Conservation (phyloP, 768 basidiomycete genomes). For the Trametes gibbosa region DNA sequence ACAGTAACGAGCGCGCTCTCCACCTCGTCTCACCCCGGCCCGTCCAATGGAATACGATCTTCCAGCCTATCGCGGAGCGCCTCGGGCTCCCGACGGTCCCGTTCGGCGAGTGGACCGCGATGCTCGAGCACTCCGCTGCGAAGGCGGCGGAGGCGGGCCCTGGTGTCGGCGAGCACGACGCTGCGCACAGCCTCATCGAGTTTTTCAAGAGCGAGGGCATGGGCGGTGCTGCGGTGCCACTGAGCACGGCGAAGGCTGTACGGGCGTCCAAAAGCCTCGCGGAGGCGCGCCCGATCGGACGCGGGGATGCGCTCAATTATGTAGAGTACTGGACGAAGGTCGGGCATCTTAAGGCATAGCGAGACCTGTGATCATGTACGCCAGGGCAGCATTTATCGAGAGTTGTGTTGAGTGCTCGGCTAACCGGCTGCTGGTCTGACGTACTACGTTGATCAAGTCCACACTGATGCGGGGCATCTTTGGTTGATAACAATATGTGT, state of each 20-base stretch:
- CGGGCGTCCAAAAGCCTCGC: conserved; percentile 7
- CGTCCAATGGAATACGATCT: conserved; percentile 22
- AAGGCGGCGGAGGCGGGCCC: conserved; percentile 4
- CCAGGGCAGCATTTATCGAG: too few species aligned
- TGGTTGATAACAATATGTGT: too few species aligned
- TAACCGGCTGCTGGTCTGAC: too few species aligned
- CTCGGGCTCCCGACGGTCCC: conserved; percentile 23
- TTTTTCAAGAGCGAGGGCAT: conserved; percentile 16
- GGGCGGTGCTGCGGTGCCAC: conserved; percentile 4
- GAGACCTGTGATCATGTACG: too few species aligned
- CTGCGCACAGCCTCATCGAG: conserved; percentile 13
- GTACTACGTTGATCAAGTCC: too few species aligned
- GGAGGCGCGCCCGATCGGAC: conserved; percentile 11
- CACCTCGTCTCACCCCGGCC: conserved; percentile 29
- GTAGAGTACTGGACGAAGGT: conserved; percentile 16
- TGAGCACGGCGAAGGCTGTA: conserved; percentile 14
- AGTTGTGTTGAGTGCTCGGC: too few species aligned
- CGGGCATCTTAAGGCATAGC: conserved; percentile 7
- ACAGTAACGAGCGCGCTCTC: conserved; percentile 24
- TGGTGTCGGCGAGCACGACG: conserved; percentile 10
- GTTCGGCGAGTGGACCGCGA: conserved; percentile 24
- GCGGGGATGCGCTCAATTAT: conserved; percentile 16
- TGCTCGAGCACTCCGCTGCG: conserved; percentile 11
- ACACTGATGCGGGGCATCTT: too few species aligned
- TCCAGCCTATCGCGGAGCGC: conserved; percentile 16